phyloP scores from a whole-genome alignment of 148 eudicot genomes.

The Cornus kousa region DNA sequence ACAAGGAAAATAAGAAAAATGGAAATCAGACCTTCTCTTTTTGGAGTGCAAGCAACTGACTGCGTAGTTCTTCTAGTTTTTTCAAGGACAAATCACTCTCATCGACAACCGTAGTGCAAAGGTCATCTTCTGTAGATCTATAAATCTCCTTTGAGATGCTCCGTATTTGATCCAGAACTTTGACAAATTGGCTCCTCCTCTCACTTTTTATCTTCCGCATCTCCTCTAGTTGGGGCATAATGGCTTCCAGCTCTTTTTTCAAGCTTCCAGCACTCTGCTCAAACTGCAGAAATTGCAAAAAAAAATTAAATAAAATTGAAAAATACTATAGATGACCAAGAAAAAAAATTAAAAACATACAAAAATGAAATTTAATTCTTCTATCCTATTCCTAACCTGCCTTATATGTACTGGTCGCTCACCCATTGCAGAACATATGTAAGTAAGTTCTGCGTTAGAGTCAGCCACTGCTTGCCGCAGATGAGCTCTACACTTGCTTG shows the following conservation, averaged over 20 bases:
- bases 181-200: slow-evolving; percentile 56
- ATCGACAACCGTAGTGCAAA: slow-evolving; percentile 26
- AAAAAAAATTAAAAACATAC: background rate
- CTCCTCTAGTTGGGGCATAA: slow-evolving; percentile 53
- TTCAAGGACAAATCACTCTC: slow-evolving; percentile 66
- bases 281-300: slow-evolving; percentile 18
- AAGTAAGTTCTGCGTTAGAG: slow-evolving; percentile 71
- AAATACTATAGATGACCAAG: background rate
- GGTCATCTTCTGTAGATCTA: slow-evolving; percentile 27
- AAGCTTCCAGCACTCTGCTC: slow-evolving; percentile 50
- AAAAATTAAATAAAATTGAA: background rate
- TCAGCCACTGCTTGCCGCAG: slow-evolving; percentile 71
- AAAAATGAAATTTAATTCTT: background rate
- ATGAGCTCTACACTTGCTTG: slow-evolving; percentile 55
- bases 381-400: slow-evolving; percentile 45
- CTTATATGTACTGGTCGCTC: slow-evolving; percentile 42
- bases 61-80: slow-evolving; percentile 52
- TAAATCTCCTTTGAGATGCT: slow-evolving; percentile 55
- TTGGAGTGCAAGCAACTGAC: slow-evolving; percentile 48
- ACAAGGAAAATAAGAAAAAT: background rate
- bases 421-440: slow-evolving; percentile 58
- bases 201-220: slow-evolving; percentile 61
- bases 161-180: slow-evolving; percentile 57
- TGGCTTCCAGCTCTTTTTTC: slow-evolving; percentile 59
- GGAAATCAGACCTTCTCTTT: slow-evolving; percentile 59